phyloP scores from a whole-genome alignment of 345 rosid species.

The Combretum micranthum region DNA sequence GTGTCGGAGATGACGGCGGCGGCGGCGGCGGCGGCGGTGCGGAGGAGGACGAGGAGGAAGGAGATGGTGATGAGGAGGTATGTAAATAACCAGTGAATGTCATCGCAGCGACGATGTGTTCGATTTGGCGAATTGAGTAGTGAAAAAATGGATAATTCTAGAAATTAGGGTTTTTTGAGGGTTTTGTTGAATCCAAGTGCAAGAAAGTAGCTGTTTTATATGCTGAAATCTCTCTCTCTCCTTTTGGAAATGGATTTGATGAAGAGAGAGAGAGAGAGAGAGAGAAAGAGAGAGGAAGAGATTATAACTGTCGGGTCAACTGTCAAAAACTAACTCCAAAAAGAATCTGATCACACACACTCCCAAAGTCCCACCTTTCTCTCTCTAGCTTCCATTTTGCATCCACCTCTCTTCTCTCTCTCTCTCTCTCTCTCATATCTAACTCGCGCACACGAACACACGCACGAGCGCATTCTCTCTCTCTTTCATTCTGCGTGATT shows the following conservation, averaged over 20 bases:
- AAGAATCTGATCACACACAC: slow-evolving; percentile 68
- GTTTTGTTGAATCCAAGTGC: too few relatives aligned
- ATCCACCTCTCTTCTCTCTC: slow-evolving; percentile 23
- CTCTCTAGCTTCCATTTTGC: slow-evolving; percentile 32
- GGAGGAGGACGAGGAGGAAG: slow-evolving; percentile 23
- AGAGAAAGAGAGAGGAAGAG: too few relatives aligned
- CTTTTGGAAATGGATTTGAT: slow-evolving; percentile 7
- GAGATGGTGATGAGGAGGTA: slow-evolving; percentile 27
- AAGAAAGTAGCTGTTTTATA: too few relatives aligned
- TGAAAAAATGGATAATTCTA: too few relatives aligned
- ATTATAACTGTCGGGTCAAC: slow-evolving; percentile 75
- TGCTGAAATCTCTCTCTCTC: slow-evolving; percentile 8
- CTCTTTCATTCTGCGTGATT: too few relatives aligned
- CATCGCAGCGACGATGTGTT: not conserved
- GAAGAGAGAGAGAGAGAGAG: slow-evolving; percentile 28
- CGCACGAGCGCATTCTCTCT: slow-evolving; percentile 10
- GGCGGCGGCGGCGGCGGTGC: slow-evolving; percentile 24
- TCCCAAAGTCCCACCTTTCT: slow-evolving; percentile 39
- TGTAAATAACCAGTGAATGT: slow-evolving; percentile 6
- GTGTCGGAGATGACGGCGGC: not conserved
- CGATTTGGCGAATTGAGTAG: not conserved
- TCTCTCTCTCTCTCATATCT: slow-evolving; percentile 2
- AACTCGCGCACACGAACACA: not conserved
- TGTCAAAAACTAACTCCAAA: slow-evolving; percentile 63
- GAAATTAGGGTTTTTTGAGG: too few relatives aligned